Conservation (phyloP, 78 protist species). For the Guillardia theta region DNA sequence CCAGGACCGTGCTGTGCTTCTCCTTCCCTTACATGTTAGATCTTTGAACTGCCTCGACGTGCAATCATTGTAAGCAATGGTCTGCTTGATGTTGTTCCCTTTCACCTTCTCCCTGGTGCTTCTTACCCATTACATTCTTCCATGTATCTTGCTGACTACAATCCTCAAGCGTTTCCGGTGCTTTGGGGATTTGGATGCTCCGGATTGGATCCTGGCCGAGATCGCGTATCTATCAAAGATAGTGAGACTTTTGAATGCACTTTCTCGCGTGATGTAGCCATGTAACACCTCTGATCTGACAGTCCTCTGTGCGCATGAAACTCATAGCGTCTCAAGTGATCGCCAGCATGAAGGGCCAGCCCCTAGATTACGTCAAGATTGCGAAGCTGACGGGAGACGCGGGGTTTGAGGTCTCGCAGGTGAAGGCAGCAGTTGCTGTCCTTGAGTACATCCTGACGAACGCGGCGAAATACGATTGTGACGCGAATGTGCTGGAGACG, state of each 20-base stretch:
- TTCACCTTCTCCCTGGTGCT: too few relatives aligned
- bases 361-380: background rate
- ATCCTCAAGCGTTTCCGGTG: background rate
- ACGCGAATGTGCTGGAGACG: background rate
- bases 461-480: constrained; percentile 16
- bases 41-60: too few relatives aligned
- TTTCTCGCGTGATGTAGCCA: background rate
- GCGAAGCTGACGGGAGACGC: constrained; percentile 12
- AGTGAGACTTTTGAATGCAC: background rate
- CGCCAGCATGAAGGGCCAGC: background rate
- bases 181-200: constrained; percentile 15
- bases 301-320: background rate
- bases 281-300: too few relatives aligned
- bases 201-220: constrained; percentile 34
- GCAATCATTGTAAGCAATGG: too few relatives aligned
- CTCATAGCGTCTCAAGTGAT: background rate
- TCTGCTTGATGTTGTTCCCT: too few relatives aligned
- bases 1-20: too few relatives aligned
- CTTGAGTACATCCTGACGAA: background rate
- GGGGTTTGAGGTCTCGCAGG: background rate
- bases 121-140: too few relatives aligned
- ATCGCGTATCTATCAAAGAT: background rate
- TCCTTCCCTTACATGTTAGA: too few relatives aligned
- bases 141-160: too few relatives aligned
- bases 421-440: background rate